These are phyloP conservation scores for Pezicula carpinea DNA, from an alignment of 2,329 filamentous ascomycete species.

Conservation along the genomic window DNA sequence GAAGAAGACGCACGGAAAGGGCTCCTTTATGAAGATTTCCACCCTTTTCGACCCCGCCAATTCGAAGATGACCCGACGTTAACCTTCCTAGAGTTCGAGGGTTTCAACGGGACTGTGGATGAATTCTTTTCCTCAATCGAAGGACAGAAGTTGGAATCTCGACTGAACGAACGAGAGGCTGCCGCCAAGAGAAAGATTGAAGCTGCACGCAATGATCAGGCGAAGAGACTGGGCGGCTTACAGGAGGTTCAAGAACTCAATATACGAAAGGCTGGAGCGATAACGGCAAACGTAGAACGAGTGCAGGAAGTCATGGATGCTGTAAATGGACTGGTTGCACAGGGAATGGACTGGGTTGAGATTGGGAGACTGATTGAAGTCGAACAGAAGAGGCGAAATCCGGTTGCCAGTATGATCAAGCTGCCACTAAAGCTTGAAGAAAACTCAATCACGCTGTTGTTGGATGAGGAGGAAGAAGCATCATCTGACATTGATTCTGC, in stretches of 20 bases:
- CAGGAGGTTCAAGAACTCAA: slow-evolving; percentile 79
- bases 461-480: slow-evolving; percentile 60
- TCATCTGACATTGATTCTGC: slow-evolving; percentile 40
- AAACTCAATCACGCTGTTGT: slow-evolving; percentile 75
- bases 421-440: slow-evolving; percentile 86
- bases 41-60: slow-evolving; percentile 83
- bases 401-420: slow-evolving; percentile 82
- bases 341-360: slow-evolving; percentile 97
- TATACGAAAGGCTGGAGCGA: slow-evolving; percentile 80
- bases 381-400: slow-evolving; percentile 75
- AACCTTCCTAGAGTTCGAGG: slow-evolving; percentile 70
- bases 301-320: slow-evolving; percentile 92
- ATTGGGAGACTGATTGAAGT: slow-evolving; percentile 84
- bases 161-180: slow-evolving; percentile 75
- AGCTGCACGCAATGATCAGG: slow-evolving; percentile 77
- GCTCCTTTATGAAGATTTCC: slow-evolving; percentile 88
- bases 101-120: slow-evolving; percentile 90
- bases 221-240: slow-evolving; percentile 77
- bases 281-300: slow-evolving; percentile 83
- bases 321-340: slow-evolving; percentile 83
- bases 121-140: slow-evolving; percentile 97
- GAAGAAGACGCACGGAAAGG: slow-evolving; percentile 31
- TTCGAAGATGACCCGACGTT: slow-evolving; percentile 63
- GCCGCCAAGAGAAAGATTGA: slow-evolving; percentile 80
- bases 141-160: slow-evolving; percentile 84